Base-by-base conservation (phyloP, 805 yeast species). In the Dipodascopsis uninucleata region DNA sequence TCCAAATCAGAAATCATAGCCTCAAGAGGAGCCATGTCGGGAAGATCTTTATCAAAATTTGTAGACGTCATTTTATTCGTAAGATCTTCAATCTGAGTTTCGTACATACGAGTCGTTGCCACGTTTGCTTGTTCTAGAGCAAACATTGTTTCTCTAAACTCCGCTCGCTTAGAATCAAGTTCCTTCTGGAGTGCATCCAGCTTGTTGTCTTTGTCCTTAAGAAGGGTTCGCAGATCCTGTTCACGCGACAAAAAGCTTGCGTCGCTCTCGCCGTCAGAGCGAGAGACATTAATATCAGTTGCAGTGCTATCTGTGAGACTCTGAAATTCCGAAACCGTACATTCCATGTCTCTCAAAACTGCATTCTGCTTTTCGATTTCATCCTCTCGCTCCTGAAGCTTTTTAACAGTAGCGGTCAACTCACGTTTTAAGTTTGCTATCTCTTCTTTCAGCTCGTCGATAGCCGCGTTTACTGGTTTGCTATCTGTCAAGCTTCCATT, bases 291-390 rank as follows among this genome's bases (percentile, higher is more conserved):
- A 56, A 55, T 28, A 56, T 58, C 41, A 60, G 47, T 44, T 59
- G 63, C 12, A 61, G 63, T 26, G 41, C 49, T 35, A 58, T 49
- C 52, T 10, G 51, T 32, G 28, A 61, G 41, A 24, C 41, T 34
- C 35, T 59, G 57, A 20, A 59, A 55, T 36, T 77, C 77, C 32
- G 68, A 68, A 2, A 78, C 71, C 1, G 78, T 71, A 7, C 60
- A 56, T 52, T 72, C 75, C 53, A 77, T 60, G 21, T 77, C 81
- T 39, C 64, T 62, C 33, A 78, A 62, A 36, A 77, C 69, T n/a
- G 59, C 57, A 36, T 66, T 65, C 47, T 77, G 72, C 47, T 71
- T 75, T 14, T 59, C 61, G 55, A 77, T 62, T 40, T 67, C 66
- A 8, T 45, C 44, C 36, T 70, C 61, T 28, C 48, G 45, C 31